A percentile compares a stretch with the other conserved stretches of the same genome.
phyloP scores from a whole-genome alignment of 208 protist genomes.

The Leishmania aethiopica region DNA sequence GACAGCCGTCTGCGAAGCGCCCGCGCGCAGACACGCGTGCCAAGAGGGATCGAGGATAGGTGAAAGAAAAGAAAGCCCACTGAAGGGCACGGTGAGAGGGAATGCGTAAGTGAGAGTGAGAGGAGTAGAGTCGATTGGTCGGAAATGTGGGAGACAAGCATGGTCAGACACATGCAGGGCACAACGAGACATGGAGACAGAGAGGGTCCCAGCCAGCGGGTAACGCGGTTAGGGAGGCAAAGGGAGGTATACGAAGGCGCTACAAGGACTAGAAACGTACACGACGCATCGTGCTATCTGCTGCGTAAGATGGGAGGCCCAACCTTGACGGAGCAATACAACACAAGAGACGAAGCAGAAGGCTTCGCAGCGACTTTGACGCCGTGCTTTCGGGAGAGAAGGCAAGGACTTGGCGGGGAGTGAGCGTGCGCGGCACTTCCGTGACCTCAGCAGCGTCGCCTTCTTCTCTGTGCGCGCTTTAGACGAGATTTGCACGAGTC shows the following conservation, averaged over 20 bases:
- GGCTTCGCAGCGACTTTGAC: neutral
- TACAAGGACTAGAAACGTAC: neutral
- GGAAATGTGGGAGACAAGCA: neutral
- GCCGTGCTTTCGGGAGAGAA: neutral
- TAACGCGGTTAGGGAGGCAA: neutral
- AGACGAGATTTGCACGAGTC: neutral
- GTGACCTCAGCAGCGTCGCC: neutral
- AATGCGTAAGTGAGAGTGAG: neutral
- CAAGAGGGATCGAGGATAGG: neutral
- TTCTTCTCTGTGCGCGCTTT: neutral
- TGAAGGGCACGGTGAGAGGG: neutral
- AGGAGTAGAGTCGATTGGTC: neutral
- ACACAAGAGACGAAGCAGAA: neutral
- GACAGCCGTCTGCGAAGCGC: neutral
- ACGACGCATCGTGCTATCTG: neutral
- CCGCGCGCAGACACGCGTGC: neutral
- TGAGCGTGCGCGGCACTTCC: neutral
- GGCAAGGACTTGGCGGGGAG: neutral
- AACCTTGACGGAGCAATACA: neutral
- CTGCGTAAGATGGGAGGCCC: neutral
- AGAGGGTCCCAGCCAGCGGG: neutral
- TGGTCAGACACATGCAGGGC: too few relatives aligned
- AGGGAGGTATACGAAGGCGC: neutral
- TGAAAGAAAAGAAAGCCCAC: neutral
- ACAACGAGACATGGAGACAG: neutral